phyloP scores from a whole-genome alignment of 768 basidiomycete genomes.

The Agaricus subrufescens region DNA sequence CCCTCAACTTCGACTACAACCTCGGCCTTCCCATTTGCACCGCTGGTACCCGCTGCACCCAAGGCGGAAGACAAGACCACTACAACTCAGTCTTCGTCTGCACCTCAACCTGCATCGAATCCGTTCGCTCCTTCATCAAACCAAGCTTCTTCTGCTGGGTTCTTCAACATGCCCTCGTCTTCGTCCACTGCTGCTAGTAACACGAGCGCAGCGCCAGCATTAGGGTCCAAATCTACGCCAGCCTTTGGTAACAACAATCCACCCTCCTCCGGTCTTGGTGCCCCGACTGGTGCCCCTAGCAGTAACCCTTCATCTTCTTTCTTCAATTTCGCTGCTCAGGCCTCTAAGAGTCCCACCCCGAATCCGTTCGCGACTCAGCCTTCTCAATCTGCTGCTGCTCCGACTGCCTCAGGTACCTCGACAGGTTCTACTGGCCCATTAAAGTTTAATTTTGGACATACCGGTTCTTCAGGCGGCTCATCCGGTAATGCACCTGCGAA shows the following conservation, averaged over 20 bases:
- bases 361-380: slow-evolving; percentile 13
- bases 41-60: neutral
- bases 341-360: slow-evolving; percentile 2
- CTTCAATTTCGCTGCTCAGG: slow-evolving; percentile 2
- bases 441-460: slow-evolving; percentile 35
- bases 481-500: neutral
- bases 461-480: neutral
- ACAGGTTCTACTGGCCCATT: slow-evolving; percentile 22
- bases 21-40: neutral
- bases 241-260: neutral
- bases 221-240: neutral
- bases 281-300: slow-evolving; percentile 5
- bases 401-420: slow-evolving; percentile 12
- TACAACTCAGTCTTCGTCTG: slow-evolving; percentile 8
- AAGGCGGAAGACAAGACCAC: slow-evolving; percentile 7
- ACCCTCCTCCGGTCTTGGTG: neutral
- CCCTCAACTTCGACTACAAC: neutral
- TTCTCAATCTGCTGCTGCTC: neutral
- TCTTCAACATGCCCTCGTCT: slow-evolving; percentile 15
- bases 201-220: neutral
- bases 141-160: slow-evolving; percentile 11
- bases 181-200: slow-evolving; percentile 6
- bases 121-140: slow-evolving; percentile 12
- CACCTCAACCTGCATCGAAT: neutral
- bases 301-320: neutral